These are phyloP conservation scores for Daldinia eschscholtzii DNA, from an alignment of 2,329 filamentous ascomycete species.

Conservation along the genomic window DNA sequence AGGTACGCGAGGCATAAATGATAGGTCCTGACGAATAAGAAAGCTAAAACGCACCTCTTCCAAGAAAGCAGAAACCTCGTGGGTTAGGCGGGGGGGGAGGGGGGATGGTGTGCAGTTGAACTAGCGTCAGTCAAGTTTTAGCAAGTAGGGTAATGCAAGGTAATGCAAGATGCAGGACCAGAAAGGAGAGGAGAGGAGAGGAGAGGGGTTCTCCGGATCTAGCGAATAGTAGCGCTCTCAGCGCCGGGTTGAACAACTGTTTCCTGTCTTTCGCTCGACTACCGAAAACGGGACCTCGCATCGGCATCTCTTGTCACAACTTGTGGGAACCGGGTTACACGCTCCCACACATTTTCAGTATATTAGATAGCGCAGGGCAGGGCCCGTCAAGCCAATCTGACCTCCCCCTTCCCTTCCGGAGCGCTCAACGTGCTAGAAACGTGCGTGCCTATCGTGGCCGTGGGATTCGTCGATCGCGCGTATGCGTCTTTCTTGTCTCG, in stretches of 20 bases:
- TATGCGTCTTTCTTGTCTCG: conserved; percentile 30
- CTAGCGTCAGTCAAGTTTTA: conserved; percentile 40
- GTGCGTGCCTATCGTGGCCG: conserved; percentile 40
- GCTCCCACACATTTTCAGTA: conserved; percentile 28
- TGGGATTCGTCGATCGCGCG: conserved; percentile 42
- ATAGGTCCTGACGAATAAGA: conserved; percentile 37
- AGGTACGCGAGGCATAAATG: conserved; percentile 44
- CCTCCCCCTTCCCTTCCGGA: conserved; percentile 20
- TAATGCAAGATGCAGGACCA: conserved; percentile 5
- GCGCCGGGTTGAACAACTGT: conserved; percentile 27
- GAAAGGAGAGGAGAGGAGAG: conserved; percentile 29
- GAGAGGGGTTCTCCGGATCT: conserved; percentile 36
- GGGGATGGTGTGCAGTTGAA: conserved; percentile 30
- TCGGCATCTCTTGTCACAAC: conserved; percentile 33
- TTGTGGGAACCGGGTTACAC: conserved; percentile 37
- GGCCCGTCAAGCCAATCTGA: conserved; percentile 34
- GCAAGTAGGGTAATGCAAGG: conserved; percentile 2
- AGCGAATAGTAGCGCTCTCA: conserved; percentile 35
- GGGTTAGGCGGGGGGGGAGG: conserved; percentile 36
- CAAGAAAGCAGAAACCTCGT: conserved; percentile 26
- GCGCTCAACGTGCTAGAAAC: conserved; percentile 44
- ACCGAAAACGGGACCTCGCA: conserved; percentile 42
- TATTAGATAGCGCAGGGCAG: conserved; percentile 12
- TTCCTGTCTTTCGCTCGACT: conserved; percentile 27
- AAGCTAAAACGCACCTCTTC: conserved; percentile 20